phyloP scores from a whole-genome alignment of 2,329 filamentous ascomycete species.

The Epichloe typhina region DNA sequence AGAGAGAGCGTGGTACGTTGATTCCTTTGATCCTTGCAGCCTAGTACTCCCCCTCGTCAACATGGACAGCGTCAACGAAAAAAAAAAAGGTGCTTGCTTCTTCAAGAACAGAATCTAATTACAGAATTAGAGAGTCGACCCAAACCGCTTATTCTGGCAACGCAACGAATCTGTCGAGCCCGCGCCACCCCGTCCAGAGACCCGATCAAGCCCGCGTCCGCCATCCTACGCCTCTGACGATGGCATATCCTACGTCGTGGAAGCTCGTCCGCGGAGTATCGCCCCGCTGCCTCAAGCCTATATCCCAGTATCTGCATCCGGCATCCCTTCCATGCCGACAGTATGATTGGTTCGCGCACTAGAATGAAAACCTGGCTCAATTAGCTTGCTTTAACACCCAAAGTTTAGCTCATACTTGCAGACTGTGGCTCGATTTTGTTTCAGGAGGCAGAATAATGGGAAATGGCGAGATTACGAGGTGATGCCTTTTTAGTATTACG shows the following conservation, averaged over 20 bases:
- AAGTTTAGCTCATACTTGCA: too few relatives aligned
- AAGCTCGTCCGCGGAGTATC: constrained; percentile 48
- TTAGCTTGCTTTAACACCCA: too few relatives aligned
- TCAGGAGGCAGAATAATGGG: too few relatives aligned
- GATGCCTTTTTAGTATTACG: too few relatives aligned
- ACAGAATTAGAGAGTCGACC: constrained; percentile 53
- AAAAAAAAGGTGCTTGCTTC: not conserved
- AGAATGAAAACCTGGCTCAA: not conserved
- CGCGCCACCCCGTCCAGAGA: constrained; percentile 10
- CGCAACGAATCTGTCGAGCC: constrained; percentile 36
- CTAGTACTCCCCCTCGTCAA: too few relatives aligned
- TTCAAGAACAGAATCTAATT: not conserved
- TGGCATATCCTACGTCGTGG: constrained; percentile 58
- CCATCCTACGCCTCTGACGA: constrained; percentile 69
- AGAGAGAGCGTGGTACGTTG: constrained; percentile 63
- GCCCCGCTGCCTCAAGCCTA: constrained; percentile 32
- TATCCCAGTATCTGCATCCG: not conserved
- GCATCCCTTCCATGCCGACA: not conserved
- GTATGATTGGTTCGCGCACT: not conserved
- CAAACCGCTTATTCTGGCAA: constrained; percentile 71
- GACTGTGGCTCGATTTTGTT: too few relatives aligned
- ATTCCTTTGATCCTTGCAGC: not conserved
- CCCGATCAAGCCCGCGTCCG: constrained; percentile 35
- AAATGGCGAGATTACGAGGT: too few relatives aligned
- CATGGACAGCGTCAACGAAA: too few relatives aligned